Evolutionary conservation across 78 protist species (phyloP).

Genomic region (Reticulomyxa filosa): DNA sequence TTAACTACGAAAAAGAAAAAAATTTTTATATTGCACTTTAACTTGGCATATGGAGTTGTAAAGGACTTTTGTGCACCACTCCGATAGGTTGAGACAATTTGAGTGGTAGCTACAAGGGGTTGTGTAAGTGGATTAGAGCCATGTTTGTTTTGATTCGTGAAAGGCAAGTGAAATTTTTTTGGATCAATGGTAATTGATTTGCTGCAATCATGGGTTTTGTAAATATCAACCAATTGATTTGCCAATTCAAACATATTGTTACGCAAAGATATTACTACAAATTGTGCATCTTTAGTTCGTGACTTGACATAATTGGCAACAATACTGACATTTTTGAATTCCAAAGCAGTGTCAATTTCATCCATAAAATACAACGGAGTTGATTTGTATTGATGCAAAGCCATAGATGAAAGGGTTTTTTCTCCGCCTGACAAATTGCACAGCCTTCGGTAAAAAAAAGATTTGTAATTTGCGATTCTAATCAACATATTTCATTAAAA

Average conservation of each 20-base stretch:
- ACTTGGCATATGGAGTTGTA: too few relatives aligned
- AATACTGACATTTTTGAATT: constrained; percentile 79
- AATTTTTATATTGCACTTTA: too few relatives aligned
- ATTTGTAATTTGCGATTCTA: too few relatives aligned
- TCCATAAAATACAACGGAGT: constrained; percentile 99
- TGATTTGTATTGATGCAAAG: constrained; percentile 96
- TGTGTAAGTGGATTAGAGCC: too few relatives aligned
- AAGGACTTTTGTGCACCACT: too few relatives aligned
- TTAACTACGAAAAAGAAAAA: too few relatives aligned
- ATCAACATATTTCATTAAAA: too few relatives aligned
- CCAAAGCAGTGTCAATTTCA: constrained; percentile 98
- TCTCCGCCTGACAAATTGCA: constrained; percentile 94
- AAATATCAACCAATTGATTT: constrained; percentile 89
- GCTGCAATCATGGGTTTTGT: constrained; percentile 83
- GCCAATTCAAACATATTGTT: constrained; percentile 99
- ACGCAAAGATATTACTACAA: constrained; percentile 88
- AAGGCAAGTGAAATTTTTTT: too few relatives aligned
- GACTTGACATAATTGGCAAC: constrained; percentile 91
- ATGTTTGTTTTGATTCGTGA: too few relatives aligned
- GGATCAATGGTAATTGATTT: constrained; percentile 87
- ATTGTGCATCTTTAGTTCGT: constrained; percentile 90
- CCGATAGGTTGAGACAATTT: too few relatives aligned
- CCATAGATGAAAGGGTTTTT: constrained; percentile 91
- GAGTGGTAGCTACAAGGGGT: too few relatives aligned
- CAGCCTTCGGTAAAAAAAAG: too few relatives aligned